Evolutionary conservation across 164 flowering plant species (phyloP).

Genomic region (Annona squamosa): DNA sequence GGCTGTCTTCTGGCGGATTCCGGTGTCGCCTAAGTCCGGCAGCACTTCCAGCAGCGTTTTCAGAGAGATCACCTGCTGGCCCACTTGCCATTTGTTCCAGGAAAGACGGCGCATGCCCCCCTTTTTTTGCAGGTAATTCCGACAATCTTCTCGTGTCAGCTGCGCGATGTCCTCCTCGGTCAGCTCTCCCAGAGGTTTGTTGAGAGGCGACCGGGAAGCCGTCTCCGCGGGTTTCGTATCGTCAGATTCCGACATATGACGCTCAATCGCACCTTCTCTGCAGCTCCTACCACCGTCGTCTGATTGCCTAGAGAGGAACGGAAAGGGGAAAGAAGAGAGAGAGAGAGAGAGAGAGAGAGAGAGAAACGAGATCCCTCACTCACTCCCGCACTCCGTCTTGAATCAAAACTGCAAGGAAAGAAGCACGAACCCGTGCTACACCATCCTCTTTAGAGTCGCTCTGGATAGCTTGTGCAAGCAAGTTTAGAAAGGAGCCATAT

Average conservation of each 20-base stretch:
- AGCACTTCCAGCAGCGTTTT: conserved; percentile 53
- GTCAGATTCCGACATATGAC: conserved; percentile 17
- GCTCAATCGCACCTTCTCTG: not conserved
- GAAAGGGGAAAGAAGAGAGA: not conserved
- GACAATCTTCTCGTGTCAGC: conserved; percentile 94
- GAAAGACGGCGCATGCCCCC: conserved; percentile 94
- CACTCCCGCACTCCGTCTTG: not conserved
- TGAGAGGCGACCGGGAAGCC: conserved; percentile 45
- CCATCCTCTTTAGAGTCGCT: too few species aligned
- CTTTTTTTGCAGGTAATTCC: conserved; percentile 83
- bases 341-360: conserved; percentile 1
- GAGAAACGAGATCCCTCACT: conserved; percentile 4
- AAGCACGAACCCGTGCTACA: too few species aligned
- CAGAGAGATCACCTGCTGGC: conserved; percentile 79
- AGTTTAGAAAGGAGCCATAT: too few species aligned
- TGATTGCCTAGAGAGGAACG: not conserved
- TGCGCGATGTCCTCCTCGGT: conserved; percentile 95
- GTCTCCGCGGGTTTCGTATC: conserved; percentile 37
- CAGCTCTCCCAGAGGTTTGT: conserved; percentile 71
- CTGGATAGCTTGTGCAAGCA: too few species aligned
- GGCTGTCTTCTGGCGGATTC: conserved; percentile 11
- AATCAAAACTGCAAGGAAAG: conserved; percentile 22
- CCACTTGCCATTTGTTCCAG: conserved; percentile 94
- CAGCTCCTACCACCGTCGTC: too few species aligned
- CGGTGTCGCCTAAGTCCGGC: conserved; percentile 28